Base-by-base conservation (phyloP, 345 rosid species). In the Camelina laxa region DNA sequence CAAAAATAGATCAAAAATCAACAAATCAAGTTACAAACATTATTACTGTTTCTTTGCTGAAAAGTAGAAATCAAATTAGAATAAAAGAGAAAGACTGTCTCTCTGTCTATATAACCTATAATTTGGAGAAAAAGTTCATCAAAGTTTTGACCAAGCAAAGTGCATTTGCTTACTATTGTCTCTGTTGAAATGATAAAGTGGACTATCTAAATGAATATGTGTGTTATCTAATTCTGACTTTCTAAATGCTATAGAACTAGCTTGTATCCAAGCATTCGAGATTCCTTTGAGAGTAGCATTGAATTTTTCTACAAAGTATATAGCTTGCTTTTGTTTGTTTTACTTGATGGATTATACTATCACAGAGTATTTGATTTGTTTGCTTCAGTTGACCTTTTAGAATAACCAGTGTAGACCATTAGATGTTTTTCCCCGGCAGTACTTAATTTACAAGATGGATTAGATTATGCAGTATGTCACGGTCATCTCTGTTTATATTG, bases 11-110 rank as follows among this genome's bases (percentile, higher is more conserved):
- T 50, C 55, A 55, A 56, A 74, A 48, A 58, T 16, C 35, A 24
- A 12, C 27, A 54, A 69, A 54, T 69, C 51, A 69, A 76, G 59
- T 69, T 62, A 16, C 70, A 69, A 61, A 24, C 59, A 76, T 76
- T 76, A 69, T 76, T 76, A 6, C 22, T 7, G 45, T 15, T 17
- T 47, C 57, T 67, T 22, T 45, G 41, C 22, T 16, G 11, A 65
- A 47, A 53, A 21, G 4, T 60, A 73, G 7, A 54, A 42, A 64
- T 73, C 21, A 63, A 73, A 55, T 56, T 74, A 65, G 57, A 65
- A 56, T 35, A 50, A 74, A 22, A 24, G 69, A 61, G n/a, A n/a
- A n/a, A n/a, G n/a, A n/a, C n/a, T n/a, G 27, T 48, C 41, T 58
- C 38, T 60, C 33, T 62, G 12, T 71, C 47, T 61, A 60, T 24